Base-by-base conservation (phyloP, 73 alveolate genomes). In the Strombidium stylifer region DNA sequence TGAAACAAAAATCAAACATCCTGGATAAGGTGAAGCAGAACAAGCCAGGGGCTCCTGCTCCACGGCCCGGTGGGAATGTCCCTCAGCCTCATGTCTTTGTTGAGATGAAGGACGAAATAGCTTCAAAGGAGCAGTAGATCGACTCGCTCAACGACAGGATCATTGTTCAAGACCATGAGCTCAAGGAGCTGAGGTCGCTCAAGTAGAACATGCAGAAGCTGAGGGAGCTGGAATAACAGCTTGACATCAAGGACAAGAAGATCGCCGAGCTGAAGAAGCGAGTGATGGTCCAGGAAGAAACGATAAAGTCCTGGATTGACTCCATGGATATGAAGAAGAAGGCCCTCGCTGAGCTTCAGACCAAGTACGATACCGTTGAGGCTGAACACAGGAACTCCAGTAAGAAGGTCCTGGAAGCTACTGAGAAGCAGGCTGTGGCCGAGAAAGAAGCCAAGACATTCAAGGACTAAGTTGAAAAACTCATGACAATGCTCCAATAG, bases 131-230 rank as follows among this genome's bases (percentile, higher is more conserved):
- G n/a, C 19, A 57, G 23, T 19, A 57, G 23, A 57, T 57, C 8
- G 72, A 57, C 16, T 28, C 21, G 15, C 57, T 57, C 14, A 57
- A 57, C 37, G 72, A 57, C 37, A 32, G 72, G 21, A 21, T 57
- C 8, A 48, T 57, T 7, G 72, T 57, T 18, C 24, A 57, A 24
- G 72, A 57, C 37, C 72, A 57, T 57, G 72, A 57, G 20, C 24
- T 57, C 57, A 31, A 56, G 41, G 72, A 57, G 23, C 23, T 57
- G 3, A 57, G 72, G 57, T 10, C 14, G 4, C 24, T 57, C 11
- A 57, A 57, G 20, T 53, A 23, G 3, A 35, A 53, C 11, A 21
- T 57, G 15, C 57, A 57, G 3, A 3, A 35, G 24, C 41, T 57
- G 15, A 57, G 37, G 40, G 11, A 57, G 24, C 36, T 57, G 2